Evolutionary conservation across 2,329 filamentous ascomycete species (phyloP), one percentile per base, ranked within the genome.

Genomic region (Helotiales sp.): DNA sequence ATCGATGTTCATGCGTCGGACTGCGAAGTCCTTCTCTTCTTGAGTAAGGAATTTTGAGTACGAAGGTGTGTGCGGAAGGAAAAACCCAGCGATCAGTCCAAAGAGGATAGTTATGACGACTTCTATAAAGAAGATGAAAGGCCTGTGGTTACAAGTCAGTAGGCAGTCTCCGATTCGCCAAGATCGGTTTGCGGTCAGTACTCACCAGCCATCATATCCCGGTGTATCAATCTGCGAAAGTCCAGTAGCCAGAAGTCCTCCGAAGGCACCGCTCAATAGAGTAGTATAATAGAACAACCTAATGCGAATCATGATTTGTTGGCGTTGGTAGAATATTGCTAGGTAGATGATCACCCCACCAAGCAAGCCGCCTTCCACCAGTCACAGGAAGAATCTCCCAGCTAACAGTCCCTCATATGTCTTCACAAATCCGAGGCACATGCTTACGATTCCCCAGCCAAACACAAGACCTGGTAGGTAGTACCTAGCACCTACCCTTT

Each of bases 301-400:
- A 24, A 55, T 55, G 6, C 30, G 52, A 22, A 55, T 55, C 52
- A 55, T 55, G 52, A 55, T 55, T 17, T 55, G 52, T 30, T 55
- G 17, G 17, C 52, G 52, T 15, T 55, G 17, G n/a, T 55, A 55
- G 30, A 34, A 55, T 17, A 55, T 55, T 5, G 40, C 43, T 6
- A 64, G 32, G 30, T 50, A 60, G 15, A 64, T 30, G 26, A 59
- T 54, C 10, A 62, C 54, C 6, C 90, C 80, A 0, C 90, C 89
- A 74, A 91, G 91, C 78, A 91, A 91, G 6, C 85, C 89, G 5
- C 83, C 70, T 61, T 72, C 72, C 17, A 71, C 68, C 2, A 71
- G 43, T 0, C 89, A 89, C 28, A 93, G 80, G 70, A 93, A 87
- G 85, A 89, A 91, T 10, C 89, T 82, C n/a, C 91, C 76, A 1